Conservation (phyloP, 2,329 filamentous ascomycete genomes). For the Acephala macrosclerotiorum region DNA sequence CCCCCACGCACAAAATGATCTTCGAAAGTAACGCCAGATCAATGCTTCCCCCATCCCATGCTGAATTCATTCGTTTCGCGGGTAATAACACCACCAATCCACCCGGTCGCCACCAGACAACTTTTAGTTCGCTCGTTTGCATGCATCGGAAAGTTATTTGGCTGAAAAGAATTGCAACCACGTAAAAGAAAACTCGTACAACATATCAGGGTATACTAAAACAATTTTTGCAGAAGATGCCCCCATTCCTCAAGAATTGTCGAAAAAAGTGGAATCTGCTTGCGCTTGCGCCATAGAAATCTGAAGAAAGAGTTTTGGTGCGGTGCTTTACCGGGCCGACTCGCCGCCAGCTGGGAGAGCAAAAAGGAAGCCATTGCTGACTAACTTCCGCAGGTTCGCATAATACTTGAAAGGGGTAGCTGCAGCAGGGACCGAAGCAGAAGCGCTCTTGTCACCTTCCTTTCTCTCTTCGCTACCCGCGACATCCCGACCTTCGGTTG, state of each 20-base stretch:
- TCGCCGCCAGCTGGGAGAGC: conserved; percentile 24
- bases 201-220: conserved; percentile 26
- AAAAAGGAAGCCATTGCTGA: conserved; percentile 34
- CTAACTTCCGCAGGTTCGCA: conserved; percentile 29
- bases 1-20: not conserved
- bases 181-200: conserved; percentile 14
- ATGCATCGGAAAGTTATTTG: not conserved
- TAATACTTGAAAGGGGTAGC: conserved; percentile 23
- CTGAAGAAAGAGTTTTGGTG: not conserved
- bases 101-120: not conserved
- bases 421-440: conserved; percentile 6
- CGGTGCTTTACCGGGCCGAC: conserved; percentile 25
- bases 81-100: not conserved
- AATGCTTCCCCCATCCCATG: not conserved
- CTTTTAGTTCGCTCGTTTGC: not conserved
- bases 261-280: not conserved
- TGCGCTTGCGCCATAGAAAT: conserved; percentile 5
- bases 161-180: not conserved
- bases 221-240: conserved; percentile 17
- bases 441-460: conserved; percentile 26
- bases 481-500: conserved; percentile 32
- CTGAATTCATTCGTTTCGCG: not conserved
- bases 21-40: not conserved
- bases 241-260: not conserved
- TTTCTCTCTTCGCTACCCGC: conserved; percentile 25